These are phyloP conservation scores for Mycena haematopus DNA, from an alignment of 768 basidiomycete species.

Conservation along the genomic window DNA sequence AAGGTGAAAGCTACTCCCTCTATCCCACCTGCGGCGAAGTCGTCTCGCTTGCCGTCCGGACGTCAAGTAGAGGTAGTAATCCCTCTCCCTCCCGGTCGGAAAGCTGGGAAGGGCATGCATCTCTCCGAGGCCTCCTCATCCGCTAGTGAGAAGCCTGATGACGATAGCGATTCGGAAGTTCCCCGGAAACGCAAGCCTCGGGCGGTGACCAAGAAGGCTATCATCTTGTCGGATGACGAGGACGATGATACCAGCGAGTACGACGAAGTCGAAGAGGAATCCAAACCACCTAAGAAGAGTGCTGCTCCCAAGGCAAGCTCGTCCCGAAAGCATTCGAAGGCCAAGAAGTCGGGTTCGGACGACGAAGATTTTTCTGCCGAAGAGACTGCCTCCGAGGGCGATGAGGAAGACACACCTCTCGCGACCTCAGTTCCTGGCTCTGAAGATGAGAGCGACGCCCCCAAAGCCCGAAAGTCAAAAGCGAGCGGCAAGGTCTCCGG, in stretches of 20 bases:
- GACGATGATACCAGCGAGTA: conserved; percentile 39
- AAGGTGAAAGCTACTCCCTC: conserved; percentile 26
- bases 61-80: conserved; percentile 66
- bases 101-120: conserved; percentile 27
- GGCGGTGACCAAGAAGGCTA: conserved; percentile 43
- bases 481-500: conserved; percentile 14
- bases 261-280: conserved; percentile 39
- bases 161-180: conserved; percentile 47
- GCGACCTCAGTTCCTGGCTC: conserved; percentile 35
- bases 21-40: conserved; percentile 18
- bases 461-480: conserved; percentile 33
- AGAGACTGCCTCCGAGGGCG: conserved; percentile 43
- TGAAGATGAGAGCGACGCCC: conserved; percentile 42
- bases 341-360: conserved; percentile 43
- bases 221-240: conserved; percentile 64
- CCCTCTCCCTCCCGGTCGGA: conserved; percentile 37
- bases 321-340: conserved; percentile 27
- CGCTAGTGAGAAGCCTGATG: conserved; percentile 43
- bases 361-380: conserved; percentile 48
- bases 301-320: conserved; percentile 32
- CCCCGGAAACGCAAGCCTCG: conserved; percentile 49
- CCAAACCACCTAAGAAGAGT: conserved; percentile 36
- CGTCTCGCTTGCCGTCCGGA: conserved; percentile 43
- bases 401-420: conserved; percentile 32
- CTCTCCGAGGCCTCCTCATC: conserved; percentile 41